Percentiles rank a stretch among this genome's conserved stretches.
Conservation (phyloP, 225 moss, liverwort and hornwort species). For the Ulota crispa region DNA sequence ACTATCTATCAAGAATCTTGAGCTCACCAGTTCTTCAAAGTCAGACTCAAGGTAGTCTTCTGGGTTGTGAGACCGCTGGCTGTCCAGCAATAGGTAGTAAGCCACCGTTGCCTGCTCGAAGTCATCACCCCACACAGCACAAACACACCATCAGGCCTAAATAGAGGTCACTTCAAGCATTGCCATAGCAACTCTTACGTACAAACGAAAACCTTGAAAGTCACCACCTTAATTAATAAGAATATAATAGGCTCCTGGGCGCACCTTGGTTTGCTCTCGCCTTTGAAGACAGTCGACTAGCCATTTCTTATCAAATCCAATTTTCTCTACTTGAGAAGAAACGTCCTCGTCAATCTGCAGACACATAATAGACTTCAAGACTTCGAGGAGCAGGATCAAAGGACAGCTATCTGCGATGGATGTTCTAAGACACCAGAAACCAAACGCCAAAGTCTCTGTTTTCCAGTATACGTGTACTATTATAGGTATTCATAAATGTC, state of each 20-base stretch:
- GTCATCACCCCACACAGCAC: conserved; percentile 20
- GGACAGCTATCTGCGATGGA: not conserved
- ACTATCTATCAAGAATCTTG: conserved; percentile 37
- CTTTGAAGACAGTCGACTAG: conserved; percentile 41
- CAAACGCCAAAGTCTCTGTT: conserved; percentile 5
- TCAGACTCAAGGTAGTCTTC: conserved; percentile 45
- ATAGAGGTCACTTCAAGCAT: not conserved
- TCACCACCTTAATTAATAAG: not conserved
- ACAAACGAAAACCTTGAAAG: not conserved
- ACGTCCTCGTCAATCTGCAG: conserved; percentile 45
- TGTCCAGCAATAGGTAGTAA: conserved; percentile 60
- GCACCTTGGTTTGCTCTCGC: conserved; percentile 48
- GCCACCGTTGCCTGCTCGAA: conserved; percentile 56
- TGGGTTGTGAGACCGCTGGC: conserved; percentile 38
- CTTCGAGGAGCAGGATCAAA: not conserved
- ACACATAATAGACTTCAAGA: conserved; percentile 6
- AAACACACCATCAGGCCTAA: conserved; percentile 8
- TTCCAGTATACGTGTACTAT: not conserved
- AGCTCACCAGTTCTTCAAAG: conserved; percentile 54
- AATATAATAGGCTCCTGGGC: conserved; percentile 1
- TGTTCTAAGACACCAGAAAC: not conserved
- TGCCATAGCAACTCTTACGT: not conserved
- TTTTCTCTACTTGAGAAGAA: conserved; percentile 37
- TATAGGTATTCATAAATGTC: not conserved
- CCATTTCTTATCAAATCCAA: conserved; percentile 43